Evolutionary conservation across 306 rosid species (phyloP).

Genomic region (Gynostemma pentaphyllum): DNA sequence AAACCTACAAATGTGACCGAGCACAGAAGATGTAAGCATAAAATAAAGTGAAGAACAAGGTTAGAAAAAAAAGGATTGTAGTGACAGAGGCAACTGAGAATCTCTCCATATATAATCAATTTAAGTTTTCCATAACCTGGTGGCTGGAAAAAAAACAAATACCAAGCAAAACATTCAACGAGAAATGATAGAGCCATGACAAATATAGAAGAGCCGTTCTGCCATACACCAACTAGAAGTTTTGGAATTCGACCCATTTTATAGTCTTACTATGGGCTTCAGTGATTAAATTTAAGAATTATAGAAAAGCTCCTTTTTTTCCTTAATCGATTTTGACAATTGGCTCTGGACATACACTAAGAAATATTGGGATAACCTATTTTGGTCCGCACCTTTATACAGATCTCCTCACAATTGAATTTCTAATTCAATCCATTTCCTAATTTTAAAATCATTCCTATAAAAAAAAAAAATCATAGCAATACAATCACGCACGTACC

Average conservation of each 20-base stretch:
- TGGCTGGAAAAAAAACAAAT: neutral
- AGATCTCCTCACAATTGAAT: neutral
- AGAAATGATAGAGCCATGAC: neutral
- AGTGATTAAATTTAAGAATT: too few species aligned
- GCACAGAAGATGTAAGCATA: constrained; percentile 3
- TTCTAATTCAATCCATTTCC: neutral
- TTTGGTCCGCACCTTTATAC: neutral
- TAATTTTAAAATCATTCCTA: neutral
- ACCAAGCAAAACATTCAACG: neutral
- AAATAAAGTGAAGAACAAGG: constrained; percentile 11
- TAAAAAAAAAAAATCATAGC: neutral
- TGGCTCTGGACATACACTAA: too few species aligned
- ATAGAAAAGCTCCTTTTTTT: too few species aligned
- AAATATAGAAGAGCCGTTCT: neutral
- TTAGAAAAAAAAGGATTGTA: neutral
- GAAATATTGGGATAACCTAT: neutral
- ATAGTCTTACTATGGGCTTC: neutral
- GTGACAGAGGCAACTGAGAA: neutral
- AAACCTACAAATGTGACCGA: constrained; percentile 37
- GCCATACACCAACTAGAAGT: neutral
- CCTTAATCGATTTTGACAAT: too few species aligned
- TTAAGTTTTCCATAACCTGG: neutral
- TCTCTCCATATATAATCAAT: neutral
- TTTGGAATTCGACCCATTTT: neutral
- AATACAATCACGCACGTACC: neutral